phyloP scores from a whole-genome alignment of 306 rosid species.

The Datisca glomerata region DNA sequence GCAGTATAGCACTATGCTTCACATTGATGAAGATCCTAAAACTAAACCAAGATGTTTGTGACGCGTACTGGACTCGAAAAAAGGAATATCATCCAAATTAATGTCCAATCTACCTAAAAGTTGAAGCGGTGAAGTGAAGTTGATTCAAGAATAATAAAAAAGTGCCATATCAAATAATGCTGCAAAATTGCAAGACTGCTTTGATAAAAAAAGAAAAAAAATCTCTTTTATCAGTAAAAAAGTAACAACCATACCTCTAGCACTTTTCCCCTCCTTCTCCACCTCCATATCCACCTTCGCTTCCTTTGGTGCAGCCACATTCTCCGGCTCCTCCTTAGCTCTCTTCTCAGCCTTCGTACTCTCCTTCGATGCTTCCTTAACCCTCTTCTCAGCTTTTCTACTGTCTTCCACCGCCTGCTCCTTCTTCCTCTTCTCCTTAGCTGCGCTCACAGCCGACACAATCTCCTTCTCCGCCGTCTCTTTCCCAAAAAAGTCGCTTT shows the following conservation, averaged over 20 bases:
- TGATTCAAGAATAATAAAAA: too few species aligned
- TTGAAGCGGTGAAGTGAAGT: too few species aligned
- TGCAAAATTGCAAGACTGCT: too few species aligned
- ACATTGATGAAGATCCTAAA: too few species aligned
- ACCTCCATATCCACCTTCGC: constrained; percentile 2
- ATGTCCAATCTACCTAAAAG: too few species aligned
- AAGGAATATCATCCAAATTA: too few species aligned
- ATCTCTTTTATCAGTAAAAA: too few species aligned
- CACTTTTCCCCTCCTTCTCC: constrained; percentile 6
- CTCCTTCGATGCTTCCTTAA: constrained; percentile 9
- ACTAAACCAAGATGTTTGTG: too few species aligned
- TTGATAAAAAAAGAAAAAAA: too few species aligned
- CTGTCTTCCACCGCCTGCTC: constrained; percentile 9
- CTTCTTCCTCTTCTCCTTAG: constrained; percentile 12
- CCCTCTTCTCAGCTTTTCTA: constrained; percentile 12
- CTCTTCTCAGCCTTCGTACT: constrained; percentile 4
- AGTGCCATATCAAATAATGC: too few species aligned
- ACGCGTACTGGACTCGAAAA: too few species aligned
- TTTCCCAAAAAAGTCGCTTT: constrained; percentile 33
- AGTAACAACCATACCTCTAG: constrained; percentile 3
- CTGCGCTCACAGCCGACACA: constrained; percentile 19
- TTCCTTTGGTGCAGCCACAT: neutral
- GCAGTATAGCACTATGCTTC: too few species aligned
- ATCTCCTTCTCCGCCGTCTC: constrained; percentile 25
- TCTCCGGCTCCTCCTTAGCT: constrained; percentile 14